Percentiles rank a stretch among this genome's conserved stretches.
Conservation (phyloP, 116 monocot species). For the Dioscorea cayenensis region DNA sequence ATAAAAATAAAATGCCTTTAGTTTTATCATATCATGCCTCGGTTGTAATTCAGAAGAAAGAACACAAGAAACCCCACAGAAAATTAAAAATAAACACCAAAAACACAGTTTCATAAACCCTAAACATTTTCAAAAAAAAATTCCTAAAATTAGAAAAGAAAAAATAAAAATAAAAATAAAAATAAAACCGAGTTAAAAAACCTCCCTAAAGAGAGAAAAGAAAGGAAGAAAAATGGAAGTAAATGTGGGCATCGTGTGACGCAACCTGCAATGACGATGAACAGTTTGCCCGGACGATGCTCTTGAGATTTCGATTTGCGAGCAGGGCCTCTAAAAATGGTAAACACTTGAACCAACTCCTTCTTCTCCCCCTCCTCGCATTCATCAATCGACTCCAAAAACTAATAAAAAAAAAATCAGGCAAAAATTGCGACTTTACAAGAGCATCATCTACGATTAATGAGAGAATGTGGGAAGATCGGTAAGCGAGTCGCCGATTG, state of each 20-base stretch:
- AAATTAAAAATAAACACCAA: too few species aligned
- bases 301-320: not conserved
- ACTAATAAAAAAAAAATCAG: not conserved
- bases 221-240: not conserved
- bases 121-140: too few species aligned
- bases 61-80: too few species aligned
- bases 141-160: too few species aligned
- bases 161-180: too few species aligned
- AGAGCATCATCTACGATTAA: not conserved
- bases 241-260: not conserved
- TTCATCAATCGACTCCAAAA: not conserved
- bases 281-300: not conserved
- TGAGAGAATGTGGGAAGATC: not conserved
- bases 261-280: not conserved
- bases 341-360: not conserved
- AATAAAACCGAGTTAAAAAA: too few species aligned
- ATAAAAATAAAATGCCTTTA: too few species aligned
- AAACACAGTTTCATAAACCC: too few species aligned
- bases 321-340: conserved; percentile 1
- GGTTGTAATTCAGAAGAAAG: too few species aligned
- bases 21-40: too few species aligned
- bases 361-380: conserved; percentile 1
- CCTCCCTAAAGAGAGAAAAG: too few species aligned
- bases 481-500: conserved; percentile 2
- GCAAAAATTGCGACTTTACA: too few species aligned